Conservation (phyloP, 2,329 filamentous ascomycete genomes). For the Fusarium secorum region DNA sequence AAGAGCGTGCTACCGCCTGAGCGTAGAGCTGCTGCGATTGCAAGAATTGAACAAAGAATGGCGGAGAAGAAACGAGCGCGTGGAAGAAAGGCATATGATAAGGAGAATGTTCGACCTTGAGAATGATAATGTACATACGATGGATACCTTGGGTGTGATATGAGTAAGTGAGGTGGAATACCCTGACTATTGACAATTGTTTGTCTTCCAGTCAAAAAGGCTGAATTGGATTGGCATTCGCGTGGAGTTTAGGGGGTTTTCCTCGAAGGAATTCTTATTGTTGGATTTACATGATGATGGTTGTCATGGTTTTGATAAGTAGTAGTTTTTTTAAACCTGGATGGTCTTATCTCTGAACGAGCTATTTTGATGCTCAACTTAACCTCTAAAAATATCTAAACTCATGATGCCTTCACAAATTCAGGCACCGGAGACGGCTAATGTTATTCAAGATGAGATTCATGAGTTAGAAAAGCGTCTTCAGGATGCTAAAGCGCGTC, state of each 20-base stretch:
- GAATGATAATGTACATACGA: slow-evolving; percentile 12
- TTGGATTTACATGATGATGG: slow-evolving; percentile 35
- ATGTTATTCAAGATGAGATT: slow-evolving; percentile 62
- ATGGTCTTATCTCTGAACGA: slow-evolving; percentile 35
- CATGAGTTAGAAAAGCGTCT: slow-evolving; percentile 64
- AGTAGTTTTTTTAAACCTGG: slow-evolving; percentile 7
- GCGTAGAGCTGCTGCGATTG: slow-evolving; percentile 62
- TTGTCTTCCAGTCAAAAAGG: neutral
- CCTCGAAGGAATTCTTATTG: slow-evolving; percentile 18
- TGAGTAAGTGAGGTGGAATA: slow-evolving; percentile 29
- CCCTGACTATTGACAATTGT: slow-evolving; percentile 19
- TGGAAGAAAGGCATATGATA: slow-evolving; percentile 49
- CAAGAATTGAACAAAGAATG: slow-evolving; percentile 62
- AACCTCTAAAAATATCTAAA: slow-evolving; percentile 10
- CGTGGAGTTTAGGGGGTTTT: slow-evolving; percentile 35
- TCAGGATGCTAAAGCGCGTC: slow-evolving; percentile 53
- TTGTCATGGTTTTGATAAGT: slow-evolving; percentile 31
- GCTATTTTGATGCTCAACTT: slow-evolving; percentile 20
- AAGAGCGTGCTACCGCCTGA: slow-evolving; percentile 58
- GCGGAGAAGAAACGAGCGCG: slow-evolving; percentile 56
- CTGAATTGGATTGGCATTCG: slow-evolving; percentile 30
- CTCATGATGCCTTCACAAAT: slow-evolving; percentile 40
- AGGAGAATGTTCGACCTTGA: slow-evolving; percentile 60
- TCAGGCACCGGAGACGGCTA: slow-evolving; percentile 31
- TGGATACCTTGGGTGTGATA: slow-evolving; percentile 7